Evolutionary conservation across 441 rosid genomes (phyloP), one percentile per base, ranked within the genome.

Genomic region (Populus trichocarpa): DNA sequence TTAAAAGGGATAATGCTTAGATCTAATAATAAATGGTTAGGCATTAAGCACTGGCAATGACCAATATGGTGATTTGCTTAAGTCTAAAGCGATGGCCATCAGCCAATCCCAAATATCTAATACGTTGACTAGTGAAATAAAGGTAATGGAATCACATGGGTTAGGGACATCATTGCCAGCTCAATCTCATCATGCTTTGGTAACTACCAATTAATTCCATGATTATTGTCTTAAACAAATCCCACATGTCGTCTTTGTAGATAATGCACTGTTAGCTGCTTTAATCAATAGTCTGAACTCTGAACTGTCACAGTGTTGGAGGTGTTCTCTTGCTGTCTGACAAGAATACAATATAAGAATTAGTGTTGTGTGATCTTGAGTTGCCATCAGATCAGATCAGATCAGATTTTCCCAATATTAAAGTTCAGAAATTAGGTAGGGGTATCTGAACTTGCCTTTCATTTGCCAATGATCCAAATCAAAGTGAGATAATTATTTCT

Each of bases 91-190:
- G 1, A 26, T 10, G 33, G 22, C 68, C 22, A 53, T 22, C 64
- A 57, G 63, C 25, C 73, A 23, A n/a, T 50, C 6, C 6, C 65
- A 53, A 53, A 53, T 18, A 18, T 53, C n/a, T 12, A 53, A 35
- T 11, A 16, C 33, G 75, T 73, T 67, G 72, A 73, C 71, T 10
- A 67, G 20, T 11, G 46, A 70, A 38, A 23, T 8, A 10, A 53
- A 53, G 61, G 22, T 6, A 5, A 16, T 53, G 61, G 36, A 59
- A 18, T 72, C 80, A 78, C 76, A 35, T 72, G 76, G 76, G 64
- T 23, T 10, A 40, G 74, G 14, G 69, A 61, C 30, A 69, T 74
- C 74, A 69, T 79, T 74, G 75, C 78, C 81, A 69, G 78, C 81
- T 69, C 12, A 12, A 73, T 38, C 42, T 22, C 69, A 36, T 73